Conservation (phyloP, 2,329 filamentous ascomycete genomes). For the Aspergillus carbonarius region DNA sequence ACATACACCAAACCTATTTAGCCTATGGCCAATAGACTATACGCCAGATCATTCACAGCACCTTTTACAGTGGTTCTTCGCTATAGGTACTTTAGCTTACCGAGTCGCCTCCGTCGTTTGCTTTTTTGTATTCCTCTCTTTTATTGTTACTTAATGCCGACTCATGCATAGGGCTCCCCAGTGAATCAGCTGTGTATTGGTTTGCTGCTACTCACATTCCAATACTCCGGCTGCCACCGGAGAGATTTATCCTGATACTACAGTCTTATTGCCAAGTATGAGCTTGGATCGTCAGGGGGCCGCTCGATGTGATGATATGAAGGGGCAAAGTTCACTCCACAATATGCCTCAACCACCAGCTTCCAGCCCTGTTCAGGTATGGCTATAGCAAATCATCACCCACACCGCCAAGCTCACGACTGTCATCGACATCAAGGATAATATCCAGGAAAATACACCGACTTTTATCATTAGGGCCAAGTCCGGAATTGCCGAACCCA, state of each 20-base stretch:
- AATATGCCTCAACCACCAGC: constrained; percentile 23
- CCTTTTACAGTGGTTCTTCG: background rate
- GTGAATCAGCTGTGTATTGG: background rate
- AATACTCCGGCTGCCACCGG: background rate
- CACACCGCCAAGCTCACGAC: constrained; percentile 2
- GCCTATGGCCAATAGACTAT: background rate
- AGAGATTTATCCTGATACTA: background rate
- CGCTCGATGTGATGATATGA: constrained; percentile 20
- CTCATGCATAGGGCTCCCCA: background rate
- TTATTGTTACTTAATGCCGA: background rate
- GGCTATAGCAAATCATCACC: background rate
- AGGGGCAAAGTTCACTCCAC: constrained; percentile 20
- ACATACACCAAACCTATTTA: background rate
- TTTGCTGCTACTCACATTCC: background rate
- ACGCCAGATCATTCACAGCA: background rate
- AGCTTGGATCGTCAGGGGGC: constrained; percentile 36
- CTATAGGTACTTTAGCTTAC: background rate
- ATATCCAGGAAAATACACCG: constrained; percentile 12
- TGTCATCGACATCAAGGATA: constrained; percentile 17
- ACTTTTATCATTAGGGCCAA: constrained; percentile 27
- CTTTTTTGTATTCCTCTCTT: background rate
- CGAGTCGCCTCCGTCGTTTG: background rate
- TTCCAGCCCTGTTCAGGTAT: constrained; percentile 24
- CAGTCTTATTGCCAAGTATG: constrained; percentile 25
- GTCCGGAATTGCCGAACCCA: constrained; percentile 69